Evolutionary conservation across 148 eudicot species (phyloP).

Genomic region (Chenopodium quinoa): DNA sequence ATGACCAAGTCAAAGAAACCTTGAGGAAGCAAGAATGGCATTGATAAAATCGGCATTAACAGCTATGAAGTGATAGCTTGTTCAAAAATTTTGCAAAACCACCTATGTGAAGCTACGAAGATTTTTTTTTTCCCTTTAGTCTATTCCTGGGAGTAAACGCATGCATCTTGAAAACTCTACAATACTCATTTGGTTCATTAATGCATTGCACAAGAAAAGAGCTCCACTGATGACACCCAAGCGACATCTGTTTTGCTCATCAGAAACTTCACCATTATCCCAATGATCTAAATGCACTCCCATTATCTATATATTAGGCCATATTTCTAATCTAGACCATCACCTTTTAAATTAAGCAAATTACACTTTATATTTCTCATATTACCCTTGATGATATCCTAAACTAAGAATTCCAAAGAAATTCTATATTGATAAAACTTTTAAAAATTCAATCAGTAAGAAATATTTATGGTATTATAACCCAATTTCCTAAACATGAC

Average conservation of each 20-base stretch:
- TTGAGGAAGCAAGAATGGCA: neutral
- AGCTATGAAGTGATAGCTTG: neutral
- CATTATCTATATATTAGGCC: neutral
- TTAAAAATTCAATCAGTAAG: neutral
- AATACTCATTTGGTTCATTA: neutral
- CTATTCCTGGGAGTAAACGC: neutral
- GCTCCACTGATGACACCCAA: constrained; percentile 1
- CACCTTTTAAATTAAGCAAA: no score
- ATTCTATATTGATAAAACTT: neutral
- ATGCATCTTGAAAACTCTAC: neutral
- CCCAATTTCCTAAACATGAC: neutral
- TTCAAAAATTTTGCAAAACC: neutral
- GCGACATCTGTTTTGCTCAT: neutral
- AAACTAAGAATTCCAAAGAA: neutral
- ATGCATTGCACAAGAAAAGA: constrained; percentile 1
- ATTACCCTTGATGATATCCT: neutral
- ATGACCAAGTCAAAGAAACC: constrained; percentile 17
- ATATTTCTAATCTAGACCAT: neutral
- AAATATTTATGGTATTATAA: neutral
- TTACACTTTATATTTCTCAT: no score
- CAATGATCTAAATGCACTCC: no score
- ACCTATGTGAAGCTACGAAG: neutral
- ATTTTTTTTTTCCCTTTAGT: neutral
- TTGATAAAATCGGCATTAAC: neutral
- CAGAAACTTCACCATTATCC: neutral